Conservation (phyloP, 495 filamentous ascomycete genomes). For the Penicillium herquei region DNA sequence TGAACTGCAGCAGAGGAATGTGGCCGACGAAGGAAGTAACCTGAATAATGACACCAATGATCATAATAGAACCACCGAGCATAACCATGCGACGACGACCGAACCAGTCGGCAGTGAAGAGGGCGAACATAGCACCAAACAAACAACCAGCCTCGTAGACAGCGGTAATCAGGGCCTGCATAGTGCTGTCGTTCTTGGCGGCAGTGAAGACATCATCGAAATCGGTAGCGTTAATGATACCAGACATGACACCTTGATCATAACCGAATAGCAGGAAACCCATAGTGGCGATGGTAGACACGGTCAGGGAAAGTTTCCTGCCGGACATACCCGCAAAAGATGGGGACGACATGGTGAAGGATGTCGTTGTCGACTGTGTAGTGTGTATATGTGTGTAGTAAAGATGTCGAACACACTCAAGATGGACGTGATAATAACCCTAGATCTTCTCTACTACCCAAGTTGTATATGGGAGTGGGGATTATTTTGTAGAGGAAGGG, state of each 20-base stretch:
- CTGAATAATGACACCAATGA: slow-evolving; percentile 75
- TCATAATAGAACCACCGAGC: slow-evolving; percentile 72
- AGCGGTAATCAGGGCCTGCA: slow-evolving; percentile 79
- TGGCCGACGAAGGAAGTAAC: slow-evolving; percentile 51
- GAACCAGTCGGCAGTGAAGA: slow-evolving; percentile 64
- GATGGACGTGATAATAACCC: background rate
- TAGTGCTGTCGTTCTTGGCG: slow-evolving; percentile 62
- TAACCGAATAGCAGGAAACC: slow-evolving; percentile 55
- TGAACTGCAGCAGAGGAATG: slow-evolving; percentile 62
- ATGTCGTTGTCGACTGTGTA: background rate
- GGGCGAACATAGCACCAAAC: slow-evolving; percentile 67
- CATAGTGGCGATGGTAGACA: slow-evolving; percentile 68
- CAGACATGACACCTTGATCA: slow-evolving; percentile 68
- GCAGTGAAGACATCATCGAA: slow-evolving; percentile 72
- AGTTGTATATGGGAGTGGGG: slow-evolving; percentile 4
- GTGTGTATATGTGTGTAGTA: background rate
- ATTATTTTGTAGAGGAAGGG: slow-evolving; percentile 4
- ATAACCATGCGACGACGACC: slow-evolving; percentile 64
- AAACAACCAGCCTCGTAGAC: slow-evolving; percentile 82
- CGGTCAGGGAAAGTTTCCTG: slow-evolving; percentile 57
- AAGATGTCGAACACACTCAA: background rate
- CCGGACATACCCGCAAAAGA: slow-evolving; percentile 63
- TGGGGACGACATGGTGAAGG: slow-evolving; percentile 30
- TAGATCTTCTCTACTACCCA: background rate
- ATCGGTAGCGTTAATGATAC: slow-evolving; percentile 70